phyloP scores from a whole-genome alignment of 2,329 filamentous ascomycete species.

The Ophiostoma ulmi region DNA sequence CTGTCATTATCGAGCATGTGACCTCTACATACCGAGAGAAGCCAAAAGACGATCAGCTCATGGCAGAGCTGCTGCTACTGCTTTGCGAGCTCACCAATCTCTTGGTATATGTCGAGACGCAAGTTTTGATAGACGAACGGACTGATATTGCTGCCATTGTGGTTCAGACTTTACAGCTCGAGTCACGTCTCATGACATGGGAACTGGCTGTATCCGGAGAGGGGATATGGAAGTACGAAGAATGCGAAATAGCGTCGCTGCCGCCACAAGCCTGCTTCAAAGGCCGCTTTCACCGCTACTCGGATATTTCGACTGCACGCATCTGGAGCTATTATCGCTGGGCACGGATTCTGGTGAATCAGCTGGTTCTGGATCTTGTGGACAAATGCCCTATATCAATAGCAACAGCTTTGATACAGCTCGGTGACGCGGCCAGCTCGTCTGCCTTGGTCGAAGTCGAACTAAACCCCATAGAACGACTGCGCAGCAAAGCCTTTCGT shows the following conservation, averaged over 20 bases:
- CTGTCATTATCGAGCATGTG: slow-evolving; percentile 42
- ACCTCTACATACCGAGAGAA: slow-evolving; percentile 34
- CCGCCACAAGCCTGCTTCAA: slow-evolving; percentile 45
- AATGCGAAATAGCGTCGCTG: slow-evolving; percentile 32
- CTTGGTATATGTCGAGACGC: slow-evolving; percentile 35
- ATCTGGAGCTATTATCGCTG: slow-evolving; percentile 58
- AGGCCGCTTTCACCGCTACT: slow-evolving; percentile 52
- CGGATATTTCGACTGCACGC: slow-evolving; percentile 48
- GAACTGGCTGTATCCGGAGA: slow-evolving; percentile 33
- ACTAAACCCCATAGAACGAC: not conserved
- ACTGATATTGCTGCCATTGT: slow-evolving; percentile 36
- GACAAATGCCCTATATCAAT: slow-evolving; percentile 35
- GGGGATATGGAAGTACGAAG: slow-evolving; percentile 38
- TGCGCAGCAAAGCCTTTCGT: slow-evolving; percentile 31
- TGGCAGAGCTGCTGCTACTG: slow-evolving; percentile 39
- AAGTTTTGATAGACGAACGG: slow-evolving; percentile 38
- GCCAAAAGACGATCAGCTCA: slow-evolving; percentile 37
- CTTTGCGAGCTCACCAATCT: slow-evolving; percentile 41
- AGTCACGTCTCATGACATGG: slow-evolving; percentile 39
- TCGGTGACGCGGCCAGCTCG: not conserved
- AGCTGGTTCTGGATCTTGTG: slow-evolving; percentile 44
- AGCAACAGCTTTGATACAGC: slow-evolving; percentile 2
- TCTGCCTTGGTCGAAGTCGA: not conserved
- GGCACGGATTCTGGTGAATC: slow-evolving; percentile 49
- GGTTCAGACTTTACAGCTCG: slow-evolving; percentile 39